These are phyloP conservation scores for Fusarium foetens DNA, from an alignment of 2,329 filamentous ascomycete species.

Conservation along the genomic window DNA sequence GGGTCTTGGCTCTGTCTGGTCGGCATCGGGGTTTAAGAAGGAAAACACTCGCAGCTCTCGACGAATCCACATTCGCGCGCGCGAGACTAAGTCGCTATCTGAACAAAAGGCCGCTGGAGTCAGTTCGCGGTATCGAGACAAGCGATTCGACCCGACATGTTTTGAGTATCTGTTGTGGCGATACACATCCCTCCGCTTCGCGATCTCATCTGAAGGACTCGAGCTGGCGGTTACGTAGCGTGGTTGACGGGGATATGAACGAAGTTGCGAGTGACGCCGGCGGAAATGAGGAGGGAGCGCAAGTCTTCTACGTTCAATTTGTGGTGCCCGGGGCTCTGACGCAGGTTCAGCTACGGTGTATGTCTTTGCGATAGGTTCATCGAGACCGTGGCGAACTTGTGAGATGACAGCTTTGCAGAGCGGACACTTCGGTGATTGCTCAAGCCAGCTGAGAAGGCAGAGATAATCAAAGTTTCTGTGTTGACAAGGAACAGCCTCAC, in stretches of 20 bases:
- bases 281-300: background rate
- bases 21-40: constrained; percentile 64
- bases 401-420: constrained; percentile 73
- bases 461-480: constrained; percentile 87
- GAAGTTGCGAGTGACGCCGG: constrained; percentile 10
- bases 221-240: constrained; percentile 5
- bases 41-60: constrained; percentile 86
- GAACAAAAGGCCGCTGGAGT: constrained; percentile 72
- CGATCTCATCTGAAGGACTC: constrained; percentile 32
- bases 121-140: constrained; percentile 80
- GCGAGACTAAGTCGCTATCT: constrained; percentile 75
- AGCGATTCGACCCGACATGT: constrained; percentile 82
- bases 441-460: constrained; percentile 85
- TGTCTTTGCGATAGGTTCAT: constrained; percentile 53
- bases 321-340: background rate
- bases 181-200: constrained; percentile 77
- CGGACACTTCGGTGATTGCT: constrained; percentile 77
- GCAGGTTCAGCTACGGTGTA: constrained; percentile 65
- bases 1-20: constrained; percentile 14
- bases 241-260: constrained; percentile 10
- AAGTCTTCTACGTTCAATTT: constrained; percentile 6
- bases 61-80: constrained; percentile 83
- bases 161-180: constrained; percentile 76
- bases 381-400: constrained; percentile 73
- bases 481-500: constrained; percentile 78